Conservation (phyloP, 345 rosid species). For the Abelmoschus esculentus region DNA sequence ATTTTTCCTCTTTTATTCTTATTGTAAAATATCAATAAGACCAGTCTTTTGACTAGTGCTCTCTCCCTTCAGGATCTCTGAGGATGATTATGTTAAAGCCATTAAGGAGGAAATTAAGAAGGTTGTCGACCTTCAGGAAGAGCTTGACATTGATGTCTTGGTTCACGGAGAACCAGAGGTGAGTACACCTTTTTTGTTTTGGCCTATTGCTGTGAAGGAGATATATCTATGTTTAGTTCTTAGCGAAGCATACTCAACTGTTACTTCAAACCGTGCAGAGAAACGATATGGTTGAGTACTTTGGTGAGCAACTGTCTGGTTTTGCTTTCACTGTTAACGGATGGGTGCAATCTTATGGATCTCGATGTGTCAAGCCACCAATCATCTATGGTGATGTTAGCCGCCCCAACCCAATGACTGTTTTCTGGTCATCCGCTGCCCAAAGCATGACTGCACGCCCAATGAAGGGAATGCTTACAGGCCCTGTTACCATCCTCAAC, state of each 20-base stretch:
- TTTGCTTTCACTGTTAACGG: neutral
- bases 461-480: neutral
- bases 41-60: conserved; percentile 7
- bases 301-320: neutral
- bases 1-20: neutral
- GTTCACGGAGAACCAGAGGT: conserved; percentile 99
- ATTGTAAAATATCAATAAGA: neutral
- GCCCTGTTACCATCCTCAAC: neutral
- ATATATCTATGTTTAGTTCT: neutral
- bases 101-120: conserved; percentile 89
- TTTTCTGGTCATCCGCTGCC: neutral
- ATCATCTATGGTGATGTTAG: neutral
- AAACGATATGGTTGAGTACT: neutral
- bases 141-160: conserved; percentile 90
- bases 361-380: neutral
- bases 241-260: neutral
- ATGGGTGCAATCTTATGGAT: conserved; percentile 1
- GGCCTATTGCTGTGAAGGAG: neutral
- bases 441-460: neutral
- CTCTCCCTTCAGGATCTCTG: conserved; percentile 55
- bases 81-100: conserved; percentile 73
- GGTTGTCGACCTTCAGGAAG: conserved; percentile 86
- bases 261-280: neutral
- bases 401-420: neutral
- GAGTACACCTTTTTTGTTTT: conserved; percentile 2